Base-by-base conservation (phyloP, 257 asterid species). In the Nicotiana obtusifolia region DNA sequence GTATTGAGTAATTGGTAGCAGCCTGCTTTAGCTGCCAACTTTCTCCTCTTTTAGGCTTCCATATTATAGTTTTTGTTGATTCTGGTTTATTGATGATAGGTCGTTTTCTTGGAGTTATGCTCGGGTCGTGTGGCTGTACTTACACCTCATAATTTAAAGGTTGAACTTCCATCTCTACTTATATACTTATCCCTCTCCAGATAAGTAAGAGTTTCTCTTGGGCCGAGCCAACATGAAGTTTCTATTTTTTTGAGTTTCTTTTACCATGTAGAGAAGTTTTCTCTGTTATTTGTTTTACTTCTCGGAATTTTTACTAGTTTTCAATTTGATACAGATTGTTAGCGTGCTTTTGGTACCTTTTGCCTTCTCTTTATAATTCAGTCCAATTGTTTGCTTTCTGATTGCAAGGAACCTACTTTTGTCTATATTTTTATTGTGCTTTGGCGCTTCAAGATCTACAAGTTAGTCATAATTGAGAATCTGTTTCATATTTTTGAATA, bases 31-130 rank as follows among this genome's bases (percentile, higher is more conserved):
- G 26, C 61, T 73, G 24, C 79, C 79, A 56, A 41, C 24, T 49
- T 47, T 54, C 16, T 73, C 28, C 37, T 47, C 22, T 24, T 33
- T 44, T 24, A 73, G 0, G 41, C 79, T 73, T 65, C 24, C 61
- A 22, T 49, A 60, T 37, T 73, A 1, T 11, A 49, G 26, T 47
- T 76, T 31, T 67, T 67, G 47, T 85, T 20, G 60, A 76, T 76
- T 28, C 47, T 19, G 49, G 22, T 78, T 52, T 64, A 33, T 81
- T 65, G 61, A 49, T 65, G 88, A 69, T 90, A 95, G 99, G 98
- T 88, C 69, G 97, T 95, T 57, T 95, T 90, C 86, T 81, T 94
- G 90, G 99, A 95, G 89, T 84, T 95, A 81, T 95, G 99, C 83
- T 82, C 97, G 33, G 86, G 97, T 79, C 97, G 97, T 16, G 84